A percentile compares a stretch with the other conserved stretches of the same genome.
Conservation (phyloP, 495 filamentous ascomycete species). For the Penicillium goetzii region DNA sequence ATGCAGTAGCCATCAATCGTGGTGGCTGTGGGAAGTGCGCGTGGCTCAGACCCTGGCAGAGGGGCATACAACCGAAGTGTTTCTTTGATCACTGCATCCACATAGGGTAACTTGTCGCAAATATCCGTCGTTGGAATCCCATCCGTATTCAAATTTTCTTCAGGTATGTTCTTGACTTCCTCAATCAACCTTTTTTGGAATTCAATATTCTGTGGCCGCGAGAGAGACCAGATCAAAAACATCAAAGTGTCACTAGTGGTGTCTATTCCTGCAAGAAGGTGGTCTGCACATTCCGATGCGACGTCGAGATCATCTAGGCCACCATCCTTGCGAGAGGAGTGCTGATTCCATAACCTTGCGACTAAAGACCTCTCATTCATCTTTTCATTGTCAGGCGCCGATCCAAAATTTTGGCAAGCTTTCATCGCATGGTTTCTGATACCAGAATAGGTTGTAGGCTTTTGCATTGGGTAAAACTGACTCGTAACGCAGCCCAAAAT, state of each 20-base stretch:
- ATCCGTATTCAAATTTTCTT: neutral
- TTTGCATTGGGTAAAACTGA: constrained; percentile 36
- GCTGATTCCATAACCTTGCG: constrained; percentile 8
- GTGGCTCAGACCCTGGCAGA: constrained; percentile 68
- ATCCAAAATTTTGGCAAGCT: constrained; percentile 1
- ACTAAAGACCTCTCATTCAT: neutral
- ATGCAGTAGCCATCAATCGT: constrained; percentile 45
- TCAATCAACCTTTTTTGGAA: constrained; percentile 32
- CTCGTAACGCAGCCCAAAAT: constrained; percentile 25
- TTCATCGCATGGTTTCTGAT: constrained; percentile 25
- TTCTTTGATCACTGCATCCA: constrained; percentile 73
- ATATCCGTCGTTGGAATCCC: constrained; percentile 50
- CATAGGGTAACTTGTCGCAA: constrained; percentile 62
- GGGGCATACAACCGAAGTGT: constrained; percentile 69
- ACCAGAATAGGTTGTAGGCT: constrained; percentile 41
- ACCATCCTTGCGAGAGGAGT: neutral
- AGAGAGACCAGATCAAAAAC: constrained; percentile 42
- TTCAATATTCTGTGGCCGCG: constrained; percentile 25
- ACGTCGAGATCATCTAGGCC: constrained; percentile 15
- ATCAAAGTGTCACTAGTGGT: constrained; percentile 40
- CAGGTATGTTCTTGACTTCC: constrained; percentile 26
- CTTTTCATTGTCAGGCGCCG: constrained; percentile 6
- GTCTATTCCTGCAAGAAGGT: constrained; percentile 18
- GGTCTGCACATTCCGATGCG: constrained; percentile 22
- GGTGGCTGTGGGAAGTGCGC: constrained; percentile 30